Base-by-base conservation (phyloP, 495 filamentous ascomycete species). In the Choiromyces venosus region DNA sequence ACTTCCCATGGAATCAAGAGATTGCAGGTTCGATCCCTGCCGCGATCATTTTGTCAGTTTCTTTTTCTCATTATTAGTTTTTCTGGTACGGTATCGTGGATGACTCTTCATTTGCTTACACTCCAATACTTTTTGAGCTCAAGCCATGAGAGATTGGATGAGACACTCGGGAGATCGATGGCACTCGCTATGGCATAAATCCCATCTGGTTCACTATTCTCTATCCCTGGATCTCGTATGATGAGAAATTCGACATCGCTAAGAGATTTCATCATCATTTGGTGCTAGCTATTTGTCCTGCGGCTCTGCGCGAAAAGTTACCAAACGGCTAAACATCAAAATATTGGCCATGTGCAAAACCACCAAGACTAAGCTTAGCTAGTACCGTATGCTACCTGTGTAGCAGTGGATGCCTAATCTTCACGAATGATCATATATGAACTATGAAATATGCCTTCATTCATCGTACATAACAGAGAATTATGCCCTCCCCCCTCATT, bases 11-110 rank as follows among this genome's bases (percentile, higher is more conserved):
- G 37, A 4, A 75, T 77, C 75, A 77, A 77, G 75, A 77, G 75
- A 77, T 77, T 77, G 74, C 74, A 77, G 75, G 75, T 77, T 77
- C 75, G 75, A 77, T 74, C 75, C 75, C 75, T 77, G 75, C 74
- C 76, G 75, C 75, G 75, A 77, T 77, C 75, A 77, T 61, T 61
- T 61, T 61, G 10, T 4, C 25, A 29, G 14, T 14, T 61, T 33
- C 33, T 61, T 61, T 33, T 16, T 14, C 52, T 33, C 52, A 3
- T 12, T n/a, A 9, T 33, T n/a, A n/a, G n/a, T n/a, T n/a, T n/a
- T n/a, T n/a, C n/a, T n/a, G n/a, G n/a, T n/a, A n/a, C n/a, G 2
- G 19, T 6, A 46, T n/a, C 9, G 19, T 61, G 10, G 25, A 5
- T 16, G 52, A 16, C 25, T 33, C 33, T 16, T 29, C 33, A 5